These are phyloP conservation scores for Fusarium burgessii DNA, from an alignment of 2,329 filamentous ascomycete species.

Conservation along the genomic window DNA sequence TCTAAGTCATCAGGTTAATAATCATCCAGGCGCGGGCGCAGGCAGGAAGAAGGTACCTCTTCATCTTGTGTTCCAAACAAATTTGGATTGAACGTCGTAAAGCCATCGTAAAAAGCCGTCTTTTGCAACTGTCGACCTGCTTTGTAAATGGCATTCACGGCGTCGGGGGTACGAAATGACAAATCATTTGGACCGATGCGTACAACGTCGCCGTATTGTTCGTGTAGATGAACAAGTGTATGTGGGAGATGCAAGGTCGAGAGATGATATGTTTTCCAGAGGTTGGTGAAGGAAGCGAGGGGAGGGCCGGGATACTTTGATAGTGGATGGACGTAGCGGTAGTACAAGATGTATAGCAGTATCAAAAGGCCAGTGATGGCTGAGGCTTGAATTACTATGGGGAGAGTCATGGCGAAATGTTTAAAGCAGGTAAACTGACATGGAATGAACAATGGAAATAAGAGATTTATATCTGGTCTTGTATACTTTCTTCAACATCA, in stretches of 20 bases:
- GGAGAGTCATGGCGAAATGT: neutral
- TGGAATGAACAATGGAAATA: accelerated
- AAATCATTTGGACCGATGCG: neutral
- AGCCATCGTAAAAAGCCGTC: neutral
- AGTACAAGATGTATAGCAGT: neutral
- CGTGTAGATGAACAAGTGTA: neutral
- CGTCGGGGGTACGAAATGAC: neutral
- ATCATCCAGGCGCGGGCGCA: no score
- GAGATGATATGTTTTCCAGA: neutral
- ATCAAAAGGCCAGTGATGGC: accelerated
- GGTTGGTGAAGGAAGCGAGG: neutral
- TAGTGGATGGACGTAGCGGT: neutral
- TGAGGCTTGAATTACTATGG: neutral
- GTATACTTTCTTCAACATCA: neutral
- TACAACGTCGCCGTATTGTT: neutral
- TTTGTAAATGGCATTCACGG: neutral
- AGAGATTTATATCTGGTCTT: no score
- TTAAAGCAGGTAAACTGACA: no score
- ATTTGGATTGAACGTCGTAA: neutral
- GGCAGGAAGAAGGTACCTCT: neutral
- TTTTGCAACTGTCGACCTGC: neutral
- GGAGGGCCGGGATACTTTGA: neutral
- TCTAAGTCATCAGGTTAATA: no score
- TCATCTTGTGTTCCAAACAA: neutral
- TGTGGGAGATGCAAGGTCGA: neutral